Evolutionary conservation across 2,329 filamentous ascomycete genomes (phyloP), one percentile per base, ranked within the genome.

Genomic region (Botryotinia narcissicola): DNA sequence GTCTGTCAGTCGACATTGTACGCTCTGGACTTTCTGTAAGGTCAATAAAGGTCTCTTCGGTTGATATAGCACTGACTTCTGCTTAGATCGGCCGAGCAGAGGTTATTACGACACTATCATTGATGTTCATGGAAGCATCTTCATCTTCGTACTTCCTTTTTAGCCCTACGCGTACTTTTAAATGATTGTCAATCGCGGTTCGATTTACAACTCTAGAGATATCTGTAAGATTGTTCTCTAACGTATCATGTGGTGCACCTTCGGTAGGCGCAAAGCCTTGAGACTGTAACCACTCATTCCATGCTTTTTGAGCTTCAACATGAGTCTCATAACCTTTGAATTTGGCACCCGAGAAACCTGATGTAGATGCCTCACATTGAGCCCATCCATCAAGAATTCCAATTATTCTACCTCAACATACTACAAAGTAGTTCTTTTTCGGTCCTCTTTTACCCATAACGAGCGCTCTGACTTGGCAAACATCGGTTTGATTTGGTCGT

Each of bases 321-420:
- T 59, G 7, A 20, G 70, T 73, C n/a, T 73, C 64, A 60, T 72
- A 80, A 7, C 76, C 75, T 35, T 64, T 37, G 7, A 71, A 71
- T 4, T 60, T 60, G 29, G 54, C 64, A 5, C 72, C 70, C 1
- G 67, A 32, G 59, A 74, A 78, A 1, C 75, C 74, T 3, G 59
- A 22, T 35, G 76, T 74, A 51, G 78, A 77, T 25, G 44, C 20
- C 35, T 78, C 29, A 40, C 76, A 76, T 70, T 76, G 71, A 18
- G 61, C 25, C 76, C 74, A 75, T 5, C 68, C 54, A 10, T 61
- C 3, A 32, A 74, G 77, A 14, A 79, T 62, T 32, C 78, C 78
- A 12, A 75, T 71, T 10, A 46, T 68, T 57, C 75, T 69, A 12
- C 75, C 76, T 9, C 54, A 67, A 32, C 74, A 75, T 40, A 76